Percentiles rank a stretch among this genome's conserved stretches.
Conservation (phyloP, 2,329 filamentous ascomycete species). For the Parafenestella ontariensis region DNA sequence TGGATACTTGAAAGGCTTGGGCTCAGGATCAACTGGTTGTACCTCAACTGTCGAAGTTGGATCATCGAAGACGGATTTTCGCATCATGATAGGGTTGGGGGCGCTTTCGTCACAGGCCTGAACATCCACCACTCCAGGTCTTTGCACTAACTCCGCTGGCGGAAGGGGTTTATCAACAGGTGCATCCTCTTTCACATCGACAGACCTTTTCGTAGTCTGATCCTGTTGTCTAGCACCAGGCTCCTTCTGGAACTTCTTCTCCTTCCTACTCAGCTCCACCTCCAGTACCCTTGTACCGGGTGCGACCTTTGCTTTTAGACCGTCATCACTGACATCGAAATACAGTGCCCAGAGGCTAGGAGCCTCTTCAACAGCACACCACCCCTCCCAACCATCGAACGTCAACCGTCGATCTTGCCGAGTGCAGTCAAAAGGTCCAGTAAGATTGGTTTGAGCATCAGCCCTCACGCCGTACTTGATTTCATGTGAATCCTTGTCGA, state of each 20-base stretch:
- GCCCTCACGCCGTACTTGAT: conserved; percentile 46
- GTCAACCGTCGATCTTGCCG: conserved; percentile 47
- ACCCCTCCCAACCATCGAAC: conserved; percentile 50
- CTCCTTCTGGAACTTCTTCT: conserved; percentile 54
- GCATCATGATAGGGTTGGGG: conserved; percentile 22
- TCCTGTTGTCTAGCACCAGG: conserved; percentile 30
- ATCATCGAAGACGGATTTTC: conserved; percentile 33
- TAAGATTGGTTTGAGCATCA: conserved; percentile 46
- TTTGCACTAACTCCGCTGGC: conserved; percentile 19
- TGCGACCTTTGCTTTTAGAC: conserved; percentile 51
- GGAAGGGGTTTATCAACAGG: conserved; percentile 35
- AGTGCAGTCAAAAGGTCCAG: conserved; percentile 49
- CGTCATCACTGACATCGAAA: conserved; percentile 57
- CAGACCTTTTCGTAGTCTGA: conserved; percentile 40
- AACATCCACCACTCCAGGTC: conserved; percentile 20
- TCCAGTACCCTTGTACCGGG: conserved; percentile 61
- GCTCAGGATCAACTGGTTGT: neutral
- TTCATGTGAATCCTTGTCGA: conserved; percentile 46
- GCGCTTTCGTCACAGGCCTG: neutral
- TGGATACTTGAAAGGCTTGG: neutral
- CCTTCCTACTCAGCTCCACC: conserved; percentile 61
- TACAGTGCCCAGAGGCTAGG: conserved; percentile 50
- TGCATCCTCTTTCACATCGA: conserved; percentile 32
- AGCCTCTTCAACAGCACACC: conserved; percentile 46
- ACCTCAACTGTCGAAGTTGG: conserved; percentile 14